Base-by-base conservation (phyloP, 106 monocot genomes). In the Agapanthus africanus region DNA sequence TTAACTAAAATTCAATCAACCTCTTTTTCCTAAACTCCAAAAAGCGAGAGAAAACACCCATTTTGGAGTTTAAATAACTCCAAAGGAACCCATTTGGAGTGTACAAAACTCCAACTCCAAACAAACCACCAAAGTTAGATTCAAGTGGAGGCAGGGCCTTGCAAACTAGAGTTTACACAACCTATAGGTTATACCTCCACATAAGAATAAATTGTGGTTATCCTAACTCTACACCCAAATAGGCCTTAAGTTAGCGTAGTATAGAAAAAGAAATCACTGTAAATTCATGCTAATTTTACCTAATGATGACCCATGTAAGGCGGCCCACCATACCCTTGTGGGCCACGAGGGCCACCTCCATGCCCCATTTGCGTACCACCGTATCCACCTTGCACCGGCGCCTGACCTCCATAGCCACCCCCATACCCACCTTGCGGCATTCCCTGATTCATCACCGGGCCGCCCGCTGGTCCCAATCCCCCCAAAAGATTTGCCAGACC, bases 241-340 rank as follows among this genome's bases (percentile, higher is more conserved):
- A 47, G 46, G 46, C 46, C 13, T 36, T 54, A 54, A n/a, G n/a
- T n/a, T n/a, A 19, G 46, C 46, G 19, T 15, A 47, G 19, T 19
- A 47, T 47, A 47, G 2, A 16, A 19, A 4, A 47, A 15, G 13
- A 47, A 47, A 7, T 19, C 13, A 47, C 46, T n/a, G n/a, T n/a
- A 21, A 35, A 66, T 41, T 1, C 25, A 44, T 28, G 16, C 66
- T n/a, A n/a, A 66, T 44, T 66, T 62, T 77, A 77, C 79, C 79
- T 91, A 90, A 54, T 63, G 86, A 50, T 61, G 83, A 37, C 81
- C 78, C 46, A 59, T 66, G 59, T 84, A 87, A 79, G 77, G 73
- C 16, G 70, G 56, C n/a, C 73, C 19, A 34, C 90, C 90, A 68
- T n/a, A 18, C 15, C 63, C 70, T 33, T 50, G 66, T 22, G 73